Percentiles rank a stretch among this genome's conserved stretches.
Evolutionary conservation across 129 eudicot genomes (phyloP).

Genomic region (Artemisia argyi): DNA sequence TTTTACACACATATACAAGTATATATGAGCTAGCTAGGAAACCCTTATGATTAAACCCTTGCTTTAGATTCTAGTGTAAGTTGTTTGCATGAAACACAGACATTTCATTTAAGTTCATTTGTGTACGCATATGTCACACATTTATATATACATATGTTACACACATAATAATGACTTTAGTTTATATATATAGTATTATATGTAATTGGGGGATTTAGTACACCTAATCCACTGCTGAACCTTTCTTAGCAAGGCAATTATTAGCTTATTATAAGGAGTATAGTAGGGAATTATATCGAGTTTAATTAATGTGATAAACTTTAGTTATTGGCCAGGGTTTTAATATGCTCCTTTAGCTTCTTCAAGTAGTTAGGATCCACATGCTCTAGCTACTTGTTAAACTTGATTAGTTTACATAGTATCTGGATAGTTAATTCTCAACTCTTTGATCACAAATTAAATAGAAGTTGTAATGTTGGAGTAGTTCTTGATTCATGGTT

Average conservation of each 20-base stretch:
- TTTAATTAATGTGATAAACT: too few relatives aligned
- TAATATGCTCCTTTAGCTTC: too few relatives aligned
- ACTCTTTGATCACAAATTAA: too few relatives aligned
- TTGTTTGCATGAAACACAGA: conserved; percentile 27
- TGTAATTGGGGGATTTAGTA: conserved; percentile 14
- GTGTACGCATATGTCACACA: not conserved
- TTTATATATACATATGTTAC: not conserved
- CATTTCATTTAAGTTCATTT: not conserved
- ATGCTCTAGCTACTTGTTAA: too few relatives aligned
- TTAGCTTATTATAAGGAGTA: not conserved
- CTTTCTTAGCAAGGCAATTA: not conserved
- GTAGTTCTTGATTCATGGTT: too few relatives aligned
- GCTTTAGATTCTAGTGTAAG: not conserved
- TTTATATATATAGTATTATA: not conserved
- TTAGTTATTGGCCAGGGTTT: too few relatives aligned
- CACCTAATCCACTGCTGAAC: conserved; percentile 30
- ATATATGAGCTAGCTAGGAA: not conserved
- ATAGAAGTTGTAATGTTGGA: too few relatives aligned
- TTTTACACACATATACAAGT: not conserved
- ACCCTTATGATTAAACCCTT: not conserved
- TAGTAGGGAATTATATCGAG: not conserved
- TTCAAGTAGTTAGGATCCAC: too few relatives aligned
- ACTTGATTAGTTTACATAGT: too few relatives aligned
- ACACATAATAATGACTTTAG: too few relatives aligned
- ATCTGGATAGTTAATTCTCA: too few relatives aligned